Evolutionary conservation across 208 protist genomes (phyloP).

Genomic region (Jaenimonas drosophilae): DNA sequence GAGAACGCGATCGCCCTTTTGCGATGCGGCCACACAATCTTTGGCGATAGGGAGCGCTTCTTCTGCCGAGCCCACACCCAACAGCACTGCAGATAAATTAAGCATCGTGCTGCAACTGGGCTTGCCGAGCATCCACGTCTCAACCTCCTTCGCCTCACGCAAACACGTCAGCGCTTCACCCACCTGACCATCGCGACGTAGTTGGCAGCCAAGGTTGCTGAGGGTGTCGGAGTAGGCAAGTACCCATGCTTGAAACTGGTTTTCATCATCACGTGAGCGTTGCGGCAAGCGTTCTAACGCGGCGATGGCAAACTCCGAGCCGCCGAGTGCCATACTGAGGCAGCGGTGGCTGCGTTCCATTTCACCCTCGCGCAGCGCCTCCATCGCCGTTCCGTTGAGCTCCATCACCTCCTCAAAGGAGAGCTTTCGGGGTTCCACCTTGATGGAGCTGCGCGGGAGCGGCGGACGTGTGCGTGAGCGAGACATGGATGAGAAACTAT

Average conservation of each 20-base stretch:
- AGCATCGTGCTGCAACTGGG: constrained; percentile 81
- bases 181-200: constrained; percentile 33
- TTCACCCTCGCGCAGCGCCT: constrained; percentile 30
- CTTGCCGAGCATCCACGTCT: constrained; percentile 37
- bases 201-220: constrained; percentile 75
- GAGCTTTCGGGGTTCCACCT: not conserved
- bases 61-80: constrained; percentile 27
- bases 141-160: constrained; percentile 34
- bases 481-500: not conserved
- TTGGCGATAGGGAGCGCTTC: constrained; percentile 55
- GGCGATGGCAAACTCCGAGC: constrained; percentile 1
- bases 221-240: constrained; percentile 57
- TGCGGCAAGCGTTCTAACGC: not conserved
- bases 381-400: constrained; percentile 67
- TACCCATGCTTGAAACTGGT: constrained; percentile 29
- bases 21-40: constrained; percentile 45
- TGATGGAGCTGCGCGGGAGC: not conserved
- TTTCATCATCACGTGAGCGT: not conserved
- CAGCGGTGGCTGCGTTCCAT: constrained; percentile 19
- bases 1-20: constrained; percentile 44
- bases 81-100: constrained; percentile 72
- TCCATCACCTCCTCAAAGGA: constrained; percentile 29
- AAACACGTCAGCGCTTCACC: constrained; percentile 41
- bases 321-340: constrained; percentile 21
- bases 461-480: not conserved